These are phyloP conservation scores for Suhomyces bolitotheri DNA, from an alignment of 1,139 yeast genomes.

Conservation along the genomic window DNA sequence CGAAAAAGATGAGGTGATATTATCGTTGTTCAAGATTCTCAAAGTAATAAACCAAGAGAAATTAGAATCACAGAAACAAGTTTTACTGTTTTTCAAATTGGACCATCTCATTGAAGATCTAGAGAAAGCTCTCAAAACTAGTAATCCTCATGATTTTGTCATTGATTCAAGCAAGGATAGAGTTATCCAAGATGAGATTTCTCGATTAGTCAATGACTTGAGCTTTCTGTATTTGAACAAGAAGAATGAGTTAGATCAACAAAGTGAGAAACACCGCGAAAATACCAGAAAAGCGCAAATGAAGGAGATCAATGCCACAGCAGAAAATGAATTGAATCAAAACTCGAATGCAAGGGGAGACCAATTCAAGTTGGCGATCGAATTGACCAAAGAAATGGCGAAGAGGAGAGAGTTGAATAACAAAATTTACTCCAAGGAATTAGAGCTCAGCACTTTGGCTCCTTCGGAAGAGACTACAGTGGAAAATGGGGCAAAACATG, in stretches of 20 bases:
- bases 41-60: constrained; percentile 30
- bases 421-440: constrained; percentile 23
- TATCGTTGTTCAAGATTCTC: constrained; percentile 32
- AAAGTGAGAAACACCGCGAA: constrained; percentile 19
- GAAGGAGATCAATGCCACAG: constrained; percentile 9
- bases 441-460: constrained; percentile 19
- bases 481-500: constrained; percentile 8
- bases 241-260: constrained; percentile 31
- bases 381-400: constrained; percentile 26
- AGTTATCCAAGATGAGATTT: constrained; percentile 46
- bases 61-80: constrained; percentile 34
- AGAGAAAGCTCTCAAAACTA: constrained; percentile 18
- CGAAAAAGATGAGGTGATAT: constrained; percentile 38
- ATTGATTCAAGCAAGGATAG: constrained; percentile 32
- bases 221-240: constrained; percentile 39
- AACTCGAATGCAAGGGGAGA: constrained; percentile 11
- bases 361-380: constrained; percentile 21
- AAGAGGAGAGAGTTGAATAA: constrained; percentile 22
- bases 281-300: constrained; percentile 17
- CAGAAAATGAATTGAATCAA: constrained; percentile 4
- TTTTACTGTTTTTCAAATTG: constrained; percentile 38
- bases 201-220: constrained; percentile 42
- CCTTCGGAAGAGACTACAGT: constrained; percentile 1
- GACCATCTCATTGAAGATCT: constrained; percentile 36
- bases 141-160: constrained; percentile 18